Conservation (phyloP, 2,329 filamentous ascomycete genomes). For the Penicillium sp. region DNA sequence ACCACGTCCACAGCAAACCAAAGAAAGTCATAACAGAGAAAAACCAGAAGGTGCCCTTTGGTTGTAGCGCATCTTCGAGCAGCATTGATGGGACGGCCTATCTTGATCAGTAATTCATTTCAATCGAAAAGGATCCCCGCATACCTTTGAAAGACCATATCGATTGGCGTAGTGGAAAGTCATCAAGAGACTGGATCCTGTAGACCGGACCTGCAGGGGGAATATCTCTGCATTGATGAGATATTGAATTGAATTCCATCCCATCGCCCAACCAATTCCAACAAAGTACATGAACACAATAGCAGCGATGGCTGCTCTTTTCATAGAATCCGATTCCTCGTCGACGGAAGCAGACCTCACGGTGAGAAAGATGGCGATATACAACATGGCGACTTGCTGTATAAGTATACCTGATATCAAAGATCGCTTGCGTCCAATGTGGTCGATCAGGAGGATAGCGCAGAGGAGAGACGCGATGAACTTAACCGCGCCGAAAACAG, state of each 20-base stretch:
- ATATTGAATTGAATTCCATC: constrained; percentile 51
- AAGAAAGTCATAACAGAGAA: constrained; percentile 68
- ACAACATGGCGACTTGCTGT: constrained; percentile 55
- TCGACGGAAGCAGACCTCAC: constrained; percentile 32
- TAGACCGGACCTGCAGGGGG: constrained; percentile 44
- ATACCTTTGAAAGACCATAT: constrained; percentile 23
- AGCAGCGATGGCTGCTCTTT: constrained; percentile 31
- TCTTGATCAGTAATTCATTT: neutral
- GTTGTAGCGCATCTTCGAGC: constrained; percentile 39
- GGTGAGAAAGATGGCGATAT: constrained; percentile 55
- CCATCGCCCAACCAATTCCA: constrained; percentile 50
- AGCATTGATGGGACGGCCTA: constrained; percentile 22
- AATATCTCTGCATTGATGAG: constrained; percentile 50
- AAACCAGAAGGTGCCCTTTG: constrained; percentile 72
- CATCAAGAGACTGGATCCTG: constrained; percentile 47
- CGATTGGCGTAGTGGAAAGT: constrained; percentile 45
- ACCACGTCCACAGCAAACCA: constrained; percentile 67
- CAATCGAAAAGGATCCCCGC: neutral
- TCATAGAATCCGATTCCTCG: constrained; percentile 12
- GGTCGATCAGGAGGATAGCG: constrained; percentile 74
- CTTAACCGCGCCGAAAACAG: constrained; percentile 74
- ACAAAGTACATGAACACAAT: constrained; percentile 49
- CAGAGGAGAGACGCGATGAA: constrained; percentile 66
- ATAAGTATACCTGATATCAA: constrained; percentile 51
- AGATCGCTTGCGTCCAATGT: constrained; percentile 67